A percentile compares a stretch with the other conserved stretches of the same genome.
These are phyloP conservation scores for Parasitella parasitica DNA, from an alignment of 371 early-diverging fungal genomes.

Conservation along the genomic window DNA sequence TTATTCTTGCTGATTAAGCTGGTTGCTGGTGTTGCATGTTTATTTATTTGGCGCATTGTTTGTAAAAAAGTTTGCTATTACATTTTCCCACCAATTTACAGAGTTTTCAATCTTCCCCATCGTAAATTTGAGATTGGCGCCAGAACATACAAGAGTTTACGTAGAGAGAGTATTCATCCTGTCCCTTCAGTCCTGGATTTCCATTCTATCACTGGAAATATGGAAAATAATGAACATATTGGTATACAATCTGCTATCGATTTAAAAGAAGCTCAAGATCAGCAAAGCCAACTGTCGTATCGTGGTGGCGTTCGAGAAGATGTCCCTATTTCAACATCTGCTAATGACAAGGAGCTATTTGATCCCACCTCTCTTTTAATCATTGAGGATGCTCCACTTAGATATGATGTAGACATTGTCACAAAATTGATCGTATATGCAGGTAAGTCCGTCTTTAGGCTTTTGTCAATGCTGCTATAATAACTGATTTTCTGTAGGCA, in stretches of 20 bases:
- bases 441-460: slow-evolving; percentile 28
- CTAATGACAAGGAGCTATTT: slow-evolving; percentile 16
- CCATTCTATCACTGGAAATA: slow-evolving; percentile 45
- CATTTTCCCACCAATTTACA: slow-evolving; percentile 62
- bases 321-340: not conserved
- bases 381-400: slow-evolving; percentile 54
- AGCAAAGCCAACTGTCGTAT: slow-evolving; percentile 35
- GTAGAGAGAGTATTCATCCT: slow-evolving; percentile 59
- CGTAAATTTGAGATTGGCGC: slow-evolving; percentile 58
- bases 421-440: slow-evolving; percentile 71
- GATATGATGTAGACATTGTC: slow-evolving; percentile 71
- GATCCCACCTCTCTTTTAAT: slow-evolving; percentile 41
- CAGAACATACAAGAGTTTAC: slow-evolving; percentile 61
- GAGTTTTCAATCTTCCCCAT: slow-evolving; percentile 61
- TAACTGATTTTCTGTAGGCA: slow-evolving; percentile 23
- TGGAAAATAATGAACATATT: slow-evolving; percentile 49
- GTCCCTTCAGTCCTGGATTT: slow-evolving; percentile 66
- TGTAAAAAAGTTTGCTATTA: slow-evolving; percentile 61
- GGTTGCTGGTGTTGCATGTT: slow-evolving; percentile 52
- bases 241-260: slow-evolving; percentile 61
- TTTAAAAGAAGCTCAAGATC: slow-evolving; percentile 49
- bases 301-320: slow-evolving; percentile 29
- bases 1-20: slow-evolving; percentile 47
- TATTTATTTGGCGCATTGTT: slow-evolving; percentile 65
- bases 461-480: not conserved